A percentile compares a stretch with the other conserved stretches of the same genome.
Conservation (phyloP, 345 rosid genomes). For the Hibiscus mutabilis region DNA sequence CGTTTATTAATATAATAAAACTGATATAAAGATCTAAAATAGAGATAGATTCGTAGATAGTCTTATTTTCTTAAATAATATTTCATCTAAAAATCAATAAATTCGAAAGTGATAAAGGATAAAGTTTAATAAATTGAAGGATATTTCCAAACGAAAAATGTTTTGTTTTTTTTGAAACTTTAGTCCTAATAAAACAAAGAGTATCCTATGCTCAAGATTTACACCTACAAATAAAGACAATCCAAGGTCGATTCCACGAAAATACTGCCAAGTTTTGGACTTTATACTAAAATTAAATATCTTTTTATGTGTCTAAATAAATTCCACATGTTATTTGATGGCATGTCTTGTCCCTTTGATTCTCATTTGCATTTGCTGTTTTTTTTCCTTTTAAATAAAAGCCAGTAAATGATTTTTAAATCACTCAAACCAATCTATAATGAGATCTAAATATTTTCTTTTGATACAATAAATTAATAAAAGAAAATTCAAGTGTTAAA, state of each 20-base stretch:
- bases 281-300: neutral
- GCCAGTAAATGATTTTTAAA: neutral
- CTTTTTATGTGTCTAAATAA: neutral
- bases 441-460: neutral
- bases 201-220: neutral
- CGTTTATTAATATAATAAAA: too few species aligned
- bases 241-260: neutral
- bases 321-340: neutral
- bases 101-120: too few species aligned
- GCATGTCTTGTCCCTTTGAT: neutral
- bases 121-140: neutral
- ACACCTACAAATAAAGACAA: neutral
- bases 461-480: neutral
- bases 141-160: neutral
- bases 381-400: neutral
- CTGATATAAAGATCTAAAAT: too few species aligned
- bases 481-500: neutral
- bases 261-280: neutral
- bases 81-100: too few species aligned
- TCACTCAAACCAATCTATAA: neutral
- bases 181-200: neutral
- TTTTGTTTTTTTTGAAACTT: neutral
- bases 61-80: too few species aligned
- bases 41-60: too few species aligned
- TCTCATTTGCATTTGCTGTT: neutral